Conservation (phyloP, 2,329 filamentous ascomycete species). For the Metarhizium humberi region DNA sequence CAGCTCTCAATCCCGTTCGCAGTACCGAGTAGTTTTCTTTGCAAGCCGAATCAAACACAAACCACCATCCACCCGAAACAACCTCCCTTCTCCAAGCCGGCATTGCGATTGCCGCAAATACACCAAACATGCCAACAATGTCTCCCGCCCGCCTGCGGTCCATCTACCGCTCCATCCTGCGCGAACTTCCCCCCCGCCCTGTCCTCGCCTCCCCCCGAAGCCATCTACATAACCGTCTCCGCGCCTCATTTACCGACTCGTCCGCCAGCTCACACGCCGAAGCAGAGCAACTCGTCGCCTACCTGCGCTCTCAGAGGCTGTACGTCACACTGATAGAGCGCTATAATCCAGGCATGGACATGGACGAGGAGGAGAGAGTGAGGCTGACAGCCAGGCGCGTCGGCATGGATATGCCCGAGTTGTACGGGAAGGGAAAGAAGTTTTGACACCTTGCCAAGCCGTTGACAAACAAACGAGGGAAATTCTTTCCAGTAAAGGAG, state of each 20-base stretch:
- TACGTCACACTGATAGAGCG: conserved; percentile 77
- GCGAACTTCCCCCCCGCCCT: conserved; percentile 71
- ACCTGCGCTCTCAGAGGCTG: conserved; percentile 74
- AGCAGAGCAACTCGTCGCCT: conserved; percentile 71
- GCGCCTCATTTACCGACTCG: conserved; percentile 20
- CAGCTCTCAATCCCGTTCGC: not conserved
- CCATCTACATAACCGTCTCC: conserved; percentile 26
- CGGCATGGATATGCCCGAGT: conserved; percentile 76
- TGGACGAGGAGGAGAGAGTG: conserved; percentile 79
- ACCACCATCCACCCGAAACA: not conserved
- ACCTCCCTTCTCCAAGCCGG: not conserved
- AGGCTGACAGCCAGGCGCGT: conserved; percentile 77
- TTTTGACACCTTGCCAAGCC: not conserved
- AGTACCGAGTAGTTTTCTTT: too few relatives aligned
- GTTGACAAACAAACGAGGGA: not conserved
- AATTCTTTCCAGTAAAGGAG: too few relatives aligned
- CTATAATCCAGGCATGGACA: conserved; percentile 87
- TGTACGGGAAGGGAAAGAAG: conserved; percentile 28
- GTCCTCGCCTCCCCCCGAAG: conserved; percentile 49
- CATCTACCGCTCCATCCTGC: conserved; percentile 80
- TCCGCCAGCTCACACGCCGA: conserved; percentile 14
- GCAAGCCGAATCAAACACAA: too few relatives aligned
- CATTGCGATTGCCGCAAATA: not conserved
- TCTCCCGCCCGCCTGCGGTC: conserved; percentile 52
- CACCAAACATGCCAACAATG: conserved; percentile 21